phyloP scores from a whole-genome alignment of 805 yeast genomes.

The Candida corydali region DNA sequence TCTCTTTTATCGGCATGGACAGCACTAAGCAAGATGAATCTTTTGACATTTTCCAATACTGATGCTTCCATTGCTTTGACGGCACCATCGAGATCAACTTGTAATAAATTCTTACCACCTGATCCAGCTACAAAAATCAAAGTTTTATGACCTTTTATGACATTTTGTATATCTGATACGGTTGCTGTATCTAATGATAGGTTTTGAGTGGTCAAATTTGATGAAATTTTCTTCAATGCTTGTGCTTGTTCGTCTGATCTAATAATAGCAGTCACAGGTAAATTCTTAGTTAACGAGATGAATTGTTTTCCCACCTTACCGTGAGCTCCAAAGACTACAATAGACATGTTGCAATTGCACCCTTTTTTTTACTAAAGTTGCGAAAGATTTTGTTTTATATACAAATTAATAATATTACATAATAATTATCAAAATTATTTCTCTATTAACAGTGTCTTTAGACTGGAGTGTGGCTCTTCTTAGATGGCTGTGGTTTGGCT shows the following conservation, averaged over 20 bases:
- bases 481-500: constrained; percentile 7
- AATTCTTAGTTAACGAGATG: constrained; percentile 24
- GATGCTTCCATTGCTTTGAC: constrained; percentile 14
- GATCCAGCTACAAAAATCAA: constrained; percentile 63
- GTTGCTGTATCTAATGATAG: constrained; percentile 36
- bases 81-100: constrained; percentile 58
- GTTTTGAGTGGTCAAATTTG: constrained; percentile 29
- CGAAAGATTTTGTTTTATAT: not conserved
- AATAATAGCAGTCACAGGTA: constrained; percentile 26
- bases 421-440: constrained; percentile 7
- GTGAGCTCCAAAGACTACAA: constrained; percentile 51
- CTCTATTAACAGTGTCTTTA: constrained; percentile 7
- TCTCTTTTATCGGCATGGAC: constrained; percentile 49
- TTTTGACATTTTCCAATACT: constrained; percentile 15
- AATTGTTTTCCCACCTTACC: constrained; percentile 55
- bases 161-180: constrained; percentile 28
- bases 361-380: not conserved
- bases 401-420: constrained; percentile 3
- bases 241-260: constrained; percentile 47
- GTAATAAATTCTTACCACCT: constrained; percentile 50
- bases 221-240: constrained; percentile 31
- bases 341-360: not conserved
- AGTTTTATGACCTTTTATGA: constrained; percentile 47
- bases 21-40: constrained; percentile 55
- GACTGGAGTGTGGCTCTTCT: constrained; percentile 4